phyloP scores from a whole-genome alignment of 73 alveolate species.

The Blepharisma stoltei region DNA sequence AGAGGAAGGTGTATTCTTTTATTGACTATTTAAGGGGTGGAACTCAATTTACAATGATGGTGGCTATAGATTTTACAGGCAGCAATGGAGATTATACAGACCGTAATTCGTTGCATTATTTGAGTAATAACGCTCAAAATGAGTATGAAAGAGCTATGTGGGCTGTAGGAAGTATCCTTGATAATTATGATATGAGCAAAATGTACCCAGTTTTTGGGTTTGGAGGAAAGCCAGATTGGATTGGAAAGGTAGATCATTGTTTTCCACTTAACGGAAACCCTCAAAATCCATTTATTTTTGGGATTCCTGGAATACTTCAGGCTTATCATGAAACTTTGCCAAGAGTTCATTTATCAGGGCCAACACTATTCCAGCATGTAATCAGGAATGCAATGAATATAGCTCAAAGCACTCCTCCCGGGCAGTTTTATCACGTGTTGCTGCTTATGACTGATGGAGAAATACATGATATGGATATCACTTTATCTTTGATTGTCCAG shows the following conservation, averaged over 20 bases:
- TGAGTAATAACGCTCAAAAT: conserved; percentile 44
- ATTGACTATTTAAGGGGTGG: conserved; percentile 70
- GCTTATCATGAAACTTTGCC: conserved; percentile 51
- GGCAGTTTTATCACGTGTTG: conserved; percentile 40
- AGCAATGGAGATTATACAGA: conserved; percentile 73
- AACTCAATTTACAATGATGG: conserved; percentile 57
- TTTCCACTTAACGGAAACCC: conserved; percentile 72
- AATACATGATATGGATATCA: conserved; percentile 80
- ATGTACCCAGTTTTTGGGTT: conserved; percentile 90
- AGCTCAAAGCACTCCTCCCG: conserved; percentile 49
- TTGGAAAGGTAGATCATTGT: conserved; percentile 60
- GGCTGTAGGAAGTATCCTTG: conserved; percentile 70
- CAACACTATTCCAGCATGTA: conserved; percentile 73
- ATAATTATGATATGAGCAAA: conserved; percentile 75
- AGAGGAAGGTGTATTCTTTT: conserved; percentile 46
- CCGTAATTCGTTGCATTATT: conserved; percentile 51
- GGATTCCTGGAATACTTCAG: conserved; percentile 57
- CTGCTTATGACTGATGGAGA: conserved; percentile 89
- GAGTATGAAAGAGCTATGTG: conserved; percentile 79
- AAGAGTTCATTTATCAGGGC: conserved; percentile 64
- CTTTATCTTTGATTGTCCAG: conserved; percentile 68
- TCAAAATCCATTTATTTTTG: conserved; percentile 60
- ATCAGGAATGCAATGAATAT: conserved; percentile 45
- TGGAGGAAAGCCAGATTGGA: conserved; percentile 88
- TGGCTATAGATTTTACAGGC: conserved; percentile 91